A percentile compares a stretch with the other conserved stretches of the same genome.
Conservation (phyloP, 257 asterid species). For the Solanum acaule region DNA sequence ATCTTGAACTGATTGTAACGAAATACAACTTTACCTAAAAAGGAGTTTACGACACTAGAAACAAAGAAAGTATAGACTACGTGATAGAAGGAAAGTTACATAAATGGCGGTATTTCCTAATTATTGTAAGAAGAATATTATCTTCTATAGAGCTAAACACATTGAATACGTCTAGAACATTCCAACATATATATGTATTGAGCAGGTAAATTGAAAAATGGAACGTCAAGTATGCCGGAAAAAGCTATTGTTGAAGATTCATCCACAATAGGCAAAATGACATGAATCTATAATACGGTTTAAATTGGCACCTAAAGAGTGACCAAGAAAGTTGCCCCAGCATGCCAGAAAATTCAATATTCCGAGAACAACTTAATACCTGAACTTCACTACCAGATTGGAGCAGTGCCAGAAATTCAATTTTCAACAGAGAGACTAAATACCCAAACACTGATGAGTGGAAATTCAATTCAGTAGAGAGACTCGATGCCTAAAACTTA, state of each 20-base stretch:
- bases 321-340: background rate
- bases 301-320: background rate
- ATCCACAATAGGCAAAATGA: background rate
- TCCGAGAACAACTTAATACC: background rate
- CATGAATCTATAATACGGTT: background rate
- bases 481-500: background rate
- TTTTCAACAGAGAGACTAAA: background rate
- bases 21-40: background rate
- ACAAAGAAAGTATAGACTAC: background rate
- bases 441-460: background rate
- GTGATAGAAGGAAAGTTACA: background rate
- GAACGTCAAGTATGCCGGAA: background rate
- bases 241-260: background rate
- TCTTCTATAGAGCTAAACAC: background rate
- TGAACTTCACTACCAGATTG: background rate
- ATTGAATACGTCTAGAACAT: background rate
- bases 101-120: background rate
- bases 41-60: background rate
- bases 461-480: background rate
- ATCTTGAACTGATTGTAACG: background rate
- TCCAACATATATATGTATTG: background rate
- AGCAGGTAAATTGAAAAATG: background rate
- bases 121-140: background rate
- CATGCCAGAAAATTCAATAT: background rate
- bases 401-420: background rate